These are phyloP conservation scores for Pleurotus tuber-regium DNA, from an alignment of 768 basidiomycete genomes.

Conservation along the genomic window DNA sequence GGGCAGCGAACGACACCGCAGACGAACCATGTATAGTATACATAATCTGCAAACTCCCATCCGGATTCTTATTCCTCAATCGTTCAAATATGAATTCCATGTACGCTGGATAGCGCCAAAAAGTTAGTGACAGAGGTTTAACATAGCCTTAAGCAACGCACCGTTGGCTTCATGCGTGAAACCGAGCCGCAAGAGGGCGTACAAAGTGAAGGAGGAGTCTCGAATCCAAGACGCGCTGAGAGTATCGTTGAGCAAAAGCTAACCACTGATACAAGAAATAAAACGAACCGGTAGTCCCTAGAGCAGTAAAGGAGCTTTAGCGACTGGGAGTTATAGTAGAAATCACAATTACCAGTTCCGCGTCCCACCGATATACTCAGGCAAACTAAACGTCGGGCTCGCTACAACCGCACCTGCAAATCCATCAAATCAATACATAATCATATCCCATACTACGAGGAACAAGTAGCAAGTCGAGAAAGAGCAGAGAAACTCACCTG, in stretches of 20 bases:
- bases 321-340: not conserved
- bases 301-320: not conserved
- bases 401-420: constrained; percentile 86
- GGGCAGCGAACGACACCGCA: not conserved
- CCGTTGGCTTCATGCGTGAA: constrained; percentile 92
- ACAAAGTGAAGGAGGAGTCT: constrained; percentile 95
- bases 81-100: constrained; percentile 91
- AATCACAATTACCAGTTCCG: constrained; percentile 73
- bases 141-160: constrained; percentile 26
- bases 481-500: constrained; percentile 40
- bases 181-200: constrained; percentile 89
- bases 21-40: constrained; percentile 85
- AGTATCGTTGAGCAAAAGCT: not conserved
- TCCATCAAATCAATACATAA: no score
- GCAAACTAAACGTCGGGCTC: constrained; percentile 92
- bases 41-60: constrained; percentile 96
- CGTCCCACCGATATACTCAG: constrained; percentile 87
- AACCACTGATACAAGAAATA: not conserved
- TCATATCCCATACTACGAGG: no score
- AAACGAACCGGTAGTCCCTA: constrained; percentile 61
- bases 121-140: not conserved
- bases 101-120: constrained; percentile 49
- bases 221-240: constrained; percentile 83
- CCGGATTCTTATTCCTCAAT: constrained; percentile 77
- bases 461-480: constrained; percentile 1